These are phyloP conservation scores for Quambalaria eucalypti DNA, from an alignment of 1,284 basidiomycete genomes.

Conservation along the genomic window DNA sequence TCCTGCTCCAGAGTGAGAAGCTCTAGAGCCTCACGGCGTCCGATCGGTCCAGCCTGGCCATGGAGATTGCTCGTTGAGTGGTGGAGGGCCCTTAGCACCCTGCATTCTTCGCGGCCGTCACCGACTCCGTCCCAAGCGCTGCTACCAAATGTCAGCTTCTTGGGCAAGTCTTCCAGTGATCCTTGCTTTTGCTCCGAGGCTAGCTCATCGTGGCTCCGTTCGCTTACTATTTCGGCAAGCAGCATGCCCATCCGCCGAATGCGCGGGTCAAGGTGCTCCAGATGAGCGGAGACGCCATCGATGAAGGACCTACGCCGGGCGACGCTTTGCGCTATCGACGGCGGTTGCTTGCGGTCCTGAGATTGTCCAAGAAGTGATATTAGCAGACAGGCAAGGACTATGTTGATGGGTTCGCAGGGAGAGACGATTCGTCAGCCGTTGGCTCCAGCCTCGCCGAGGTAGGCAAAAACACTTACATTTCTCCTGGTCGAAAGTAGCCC, in stretches of 20 bases:
- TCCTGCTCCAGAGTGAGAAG: neutral
- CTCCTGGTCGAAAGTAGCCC: neutral
- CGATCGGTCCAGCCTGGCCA: neutral
- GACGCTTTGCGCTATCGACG: neutral
- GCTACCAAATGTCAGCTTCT: slow-evolving; percentile 65
- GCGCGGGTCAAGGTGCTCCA: slow-evolving; percentile 54
- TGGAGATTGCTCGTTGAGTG: slow-evolving; percentile 2
- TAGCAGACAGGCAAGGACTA: neutral
- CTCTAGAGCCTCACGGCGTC: neutral
- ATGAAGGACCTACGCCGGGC: slow-evolving; percentile 53
- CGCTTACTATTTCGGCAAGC: slow-evolving; percentile 59
- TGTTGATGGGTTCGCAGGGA: too few relatives aligned
- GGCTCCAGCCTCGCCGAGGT: neutral
- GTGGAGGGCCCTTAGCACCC: slow-evolving; percentile 28
- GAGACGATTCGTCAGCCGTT: neutral
- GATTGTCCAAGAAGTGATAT: neutral
- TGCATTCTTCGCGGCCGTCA: slow-evolving; percentile 52
- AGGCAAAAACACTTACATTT: neutral
- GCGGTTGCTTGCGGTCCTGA: neutral
- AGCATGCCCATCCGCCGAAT: slow-evolving; percentile 89
- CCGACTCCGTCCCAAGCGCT: slow-evolving; percentile 68
- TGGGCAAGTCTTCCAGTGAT: neutral
- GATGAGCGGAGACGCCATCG: slow-evolving; percentile 62
- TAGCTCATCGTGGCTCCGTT: neutral
- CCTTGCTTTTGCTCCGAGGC: neutral